Percentiles rank a stretch among this genome's conserved stretches.
These are phyloP conservation scores for Talaromyces thailandensis DNA, from an alignment of 495 filamentous ascomycete genomes.

Conservation along the genomic window DNA sequence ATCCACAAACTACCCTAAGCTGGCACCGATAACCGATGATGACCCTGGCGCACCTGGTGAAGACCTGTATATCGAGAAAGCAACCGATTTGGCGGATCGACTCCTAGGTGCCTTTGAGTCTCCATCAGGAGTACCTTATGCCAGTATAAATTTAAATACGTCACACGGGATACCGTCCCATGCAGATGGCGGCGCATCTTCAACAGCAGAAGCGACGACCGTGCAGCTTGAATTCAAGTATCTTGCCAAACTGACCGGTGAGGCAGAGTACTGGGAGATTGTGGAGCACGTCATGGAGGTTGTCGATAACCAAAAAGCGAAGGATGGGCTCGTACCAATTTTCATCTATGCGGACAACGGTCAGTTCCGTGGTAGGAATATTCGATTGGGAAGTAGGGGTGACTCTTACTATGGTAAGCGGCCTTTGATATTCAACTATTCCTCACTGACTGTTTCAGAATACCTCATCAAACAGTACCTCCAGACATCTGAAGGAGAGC, in stretches of 20 bases:
- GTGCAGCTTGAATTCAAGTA: conserved; percentile 98
- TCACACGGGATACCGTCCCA: conserved; percentile 68
- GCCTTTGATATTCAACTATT: neutral
- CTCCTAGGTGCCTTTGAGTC: conserved; percentile 84
- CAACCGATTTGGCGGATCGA: conserved; percentile 82
- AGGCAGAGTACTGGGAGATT: conserved; percentile 80
- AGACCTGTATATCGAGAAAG: conserved; percentile 93
- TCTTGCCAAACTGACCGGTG: conserved; percentile 86
- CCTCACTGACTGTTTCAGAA: conserved; percentile 38
- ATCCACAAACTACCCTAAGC: conserved; percentile 57
- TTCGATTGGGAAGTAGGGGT: conserved; percentile 84
- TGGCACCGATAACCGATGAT: conserved; percentile 58
- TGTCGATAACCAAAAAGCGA: conserved; percentile 65
- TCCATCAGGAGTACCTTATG: conserved; percentile 74
- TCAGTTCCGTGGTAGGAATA: conserved; percentile 70
- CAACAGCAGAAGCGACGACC: conserved; percentile 85
- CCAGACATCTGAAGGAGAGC: conserved; percentile 80
- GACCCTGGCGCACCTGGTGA: conserved; percentile 61
- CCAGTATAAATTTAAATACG: conserved; percentile 79
- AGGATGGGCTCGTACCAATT: conserved; percentile 85
- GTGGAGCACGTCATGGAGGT: conserved; percentile 88
- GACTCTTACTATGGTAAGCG: conserved; percentile 83
- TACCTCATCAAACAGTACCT: conserved; percentile 96
- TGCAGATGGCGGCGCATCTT: conserved; percentile 79
- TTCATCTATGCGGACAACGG: conserved; percentile 77